Conservation (phyloP, 805 yeast genomes). For the Ogataea wickerhamii region DNA sequence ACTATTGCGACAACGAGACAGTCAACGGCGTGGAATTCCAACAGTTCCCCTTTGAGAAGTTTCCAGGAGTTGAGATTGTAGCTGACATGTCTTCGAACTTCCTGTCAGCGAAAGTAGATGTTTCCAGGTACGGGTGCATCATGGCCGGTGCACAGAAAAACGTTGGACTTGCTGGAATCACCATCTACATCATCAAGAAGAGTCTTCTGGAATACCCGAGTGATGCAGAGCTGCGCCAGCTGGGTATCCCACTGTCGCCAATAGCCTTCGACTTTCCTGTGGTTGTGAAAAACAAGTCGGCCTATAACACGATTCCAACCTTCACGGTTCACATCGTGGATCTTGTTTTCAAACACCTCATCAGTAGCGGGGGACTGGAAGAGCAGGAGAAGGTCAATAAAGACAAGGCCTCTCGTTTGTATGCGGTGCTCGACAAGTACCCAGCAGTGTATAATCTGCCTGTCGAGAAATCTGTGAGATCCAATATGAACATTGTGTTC, state of each 20-base stretch:
- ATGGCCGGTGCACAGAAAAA: conserved; percentile 99
- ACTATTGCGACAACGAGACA: conserved; percentile 95
- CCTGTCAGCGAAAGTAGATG: conserved; percentile 75
- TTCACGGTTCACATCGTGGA: conserved; percentile 85
- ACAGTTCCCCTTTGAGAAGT: conserved; percentile 47
- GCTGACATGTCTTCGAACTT: conserved; percentile 96
- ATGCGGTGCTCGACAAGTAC: conserved; percentile 59
- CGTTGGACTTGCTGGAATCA: conserved; percentile 94
- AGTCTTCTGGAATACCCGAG: conserved; percentile 63
- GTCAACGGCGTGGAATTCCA: conserved; percentile 89
- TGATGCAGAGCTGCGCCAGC: conserved; percentile 53
- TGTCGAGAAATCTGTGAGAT: conserved; percentile 62
- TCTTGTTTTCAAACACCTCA: conserved; percentile 63
- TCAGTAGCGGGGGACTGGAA: conserved; percentile 68
- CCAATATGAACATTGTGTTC: conserved; percentile 92
- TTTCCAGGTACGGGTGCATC: conserved; percentile 79
- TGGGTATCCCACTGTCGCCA: conserved; percentile 78
- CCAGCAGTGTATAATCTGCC: conserved; percentile 65
- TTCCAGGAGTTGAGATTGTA: conserved; percentile 72
- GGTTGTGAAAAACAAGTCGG: conserved; percentile 83
- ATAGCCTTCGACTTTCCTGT: conserved; percentile 86
- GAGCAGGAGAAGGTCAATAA: conserved; percentile 55
- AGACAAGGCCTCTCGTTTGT: conserved; percentile 61
- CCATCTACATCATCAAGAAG: conserved; percentile 87
- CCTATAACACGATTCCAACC: conserved; percentile 94